Evolutionary conservation across 192 early-diverging fungal species (phyloP), one percentile per base, ranked within the genome.

Genomic region (Linnemannia zychae): DNA sequence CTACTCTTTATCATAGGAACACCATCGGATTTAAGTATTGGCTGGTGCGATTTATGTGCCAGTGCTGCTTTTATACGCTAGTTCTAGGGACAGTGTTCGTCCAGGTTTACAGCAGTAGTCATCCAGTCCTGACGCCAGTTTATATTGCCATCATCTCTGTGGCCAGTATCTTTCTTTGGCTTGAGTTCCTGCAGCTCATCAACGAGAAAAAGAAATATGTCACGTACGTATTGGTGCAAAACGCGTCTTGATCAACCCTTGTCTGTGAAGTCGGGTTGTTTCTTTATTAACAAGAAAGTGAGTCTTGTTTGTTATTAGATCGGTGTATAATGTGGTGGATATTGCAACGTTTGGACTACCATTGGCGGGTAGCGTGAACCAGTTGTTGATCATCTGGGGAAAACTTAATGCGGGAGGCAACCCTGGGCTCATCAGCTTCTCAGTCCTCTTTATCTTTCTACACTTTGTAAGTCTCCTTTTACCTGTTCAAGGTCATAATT

Each of bases 101-200:
- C 57, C 60, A 65, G 36, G 13, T 75, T n/a, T 50, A 72, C 16
- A 48, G 71, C 46, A 72, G 28, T 11, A 72, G 28, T 4, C 28
- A 48, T 31, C 37, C 28, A 0, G 15, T 34, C 47, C 71, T 72
- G 17, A 20, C 31, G 2, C 28, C 28, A 15, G 40, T 72, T 0
- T 72, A 44, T 17, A 33, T 49, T 18, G 28, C 17, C 20, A 72
- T 72, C 47, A 72, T 72, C 28, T 36, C 46, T 22, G 17, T 72
- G 12, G 38, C 71, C 24, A 44, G 38, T 49, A 33, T 72, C 22
- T 72, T 72, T 72, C 22, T 72, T 24, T 72, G 71, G 71, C 46
- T 72, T 15, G 71, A 72, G 71, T 12, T 48, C 9, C 28, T 48
- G 6, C 71, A 72, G 17, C 31, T 44, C 17, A 48, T 31, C 34